Base-by-base conservation (phyloP, 495 filamentous ascomycete genomes). In the Lepidopterella palustris region DNA sequence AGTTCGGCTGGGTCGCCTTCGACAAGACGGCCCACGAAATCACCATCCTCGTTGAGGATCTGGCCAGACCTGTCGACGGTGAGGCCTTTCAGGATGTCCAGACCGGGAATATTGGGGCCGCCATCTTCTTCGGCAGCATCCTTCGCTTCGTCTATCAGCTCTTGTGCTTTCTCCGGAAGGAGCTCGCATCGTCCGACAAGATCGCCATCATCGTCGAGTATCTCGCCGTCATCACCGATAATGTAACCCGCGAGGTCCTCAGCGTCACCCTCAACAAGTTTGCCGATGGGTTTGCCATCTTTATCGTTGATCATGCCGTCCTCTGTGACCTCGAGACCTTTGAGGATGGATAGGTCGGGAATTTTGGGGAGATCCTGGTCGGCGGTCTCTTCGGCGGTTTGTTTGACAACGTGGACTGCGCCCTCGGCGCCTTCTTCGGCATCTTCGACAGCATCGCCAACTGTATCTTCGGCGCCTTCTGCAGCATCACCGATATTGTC, bases 141-240 rank as follows among this genome's bases (percentile, higher is more conserved):
- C 57, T 72, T 50, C 15, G 72, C 68, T 24, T 73, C 61, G 13
- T 73, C 65, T 13, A 67, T 55, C 35, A 71, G 70, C 53, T 69
- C 67, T 58, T 72, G 57, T 27, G 61, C 69, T 35, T 74, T 64
- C 21, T 76, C 72, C 20, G 82, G 75, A n/a, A 79, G 62, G 5
- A 80, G 72, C 63, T 83, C 80, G 25, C 74, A 78, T 26, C 78
- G 76, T 32, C 81, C 83, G 53, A 85, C 79, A 18, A 84, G 75
- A 59, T 87, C 81, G 13, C 84, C 84, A 31, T 84, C 82, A 29
- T 85, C 79, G 56, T 87, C 83, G 15, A 87, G 73, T 45, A 86
- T 83, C 64, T 84, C 82, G 18, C 83, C 83, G 4, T 82, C 77
- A 11, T 85, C 82, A 47, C 82, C 81, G 45, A 84, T 76, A 1